Base-by-base conservation (phyloP, 148 eudicot species). In the Pouteria glomerata region DNA sequence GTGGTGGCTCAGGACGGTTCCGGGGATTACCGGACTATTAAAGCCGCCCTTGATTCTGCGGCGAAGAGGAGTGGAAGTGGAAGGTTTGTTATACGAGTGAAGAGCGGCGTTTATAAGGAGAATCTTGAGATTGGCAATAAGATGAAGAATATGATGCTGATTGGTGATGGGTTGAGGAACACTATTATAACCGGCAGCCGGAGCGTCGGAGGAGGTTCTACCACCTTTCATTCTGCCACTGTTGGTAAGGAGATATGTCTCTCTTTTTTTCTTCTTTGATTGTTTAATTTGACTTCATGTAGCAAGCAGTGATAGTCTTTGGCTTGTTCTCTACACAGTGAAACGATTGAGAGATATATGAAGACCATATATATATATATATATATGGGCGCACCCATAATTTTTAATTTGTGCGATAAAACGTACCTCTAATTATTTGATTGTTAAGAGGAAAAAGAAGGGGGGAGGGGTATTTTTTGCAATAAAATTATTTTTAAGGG, bases 1-100 rank as follows among this genome's bases (percentile, higher is more conserved):
- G 90, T 86, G 63, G 92, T 88, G 58, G 89, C 89, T 16, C 67
- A 80, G 60, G 90, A 88, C 31, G 86, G 90, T 0, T 88, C 90
- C 0, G 92, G 92, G 3, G 33, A 82, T 41, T 82, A 63, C 48
- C 70, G 76, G 51, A 85, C 81, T 2, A 66, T 86, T 30, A 48
- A 48, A 16, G 80, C 66, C 13, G 88, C 86, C 1, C 23, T 85
- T 19, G 63, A 26, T 15, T 81, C 77, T 0, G 81, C 82, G 3
- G 42, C 66, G 1, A 78, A 33, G 34, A 59, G 73, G 21, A 41
- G 61, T 0, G 76, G 80, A 3, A 51, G 65, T 29, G 76, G 75
- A 31, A 81, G 90, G 71, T 77, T 44, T 64, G 85, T 84, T 4
- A 79, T 86, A 18, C 61, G 59, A 63, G 73, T 86, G 33, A 86